Base-by-base conservation (phyloP, 768 basidiomycete species). In the Coprinellus aureogranulatus region DNA sequence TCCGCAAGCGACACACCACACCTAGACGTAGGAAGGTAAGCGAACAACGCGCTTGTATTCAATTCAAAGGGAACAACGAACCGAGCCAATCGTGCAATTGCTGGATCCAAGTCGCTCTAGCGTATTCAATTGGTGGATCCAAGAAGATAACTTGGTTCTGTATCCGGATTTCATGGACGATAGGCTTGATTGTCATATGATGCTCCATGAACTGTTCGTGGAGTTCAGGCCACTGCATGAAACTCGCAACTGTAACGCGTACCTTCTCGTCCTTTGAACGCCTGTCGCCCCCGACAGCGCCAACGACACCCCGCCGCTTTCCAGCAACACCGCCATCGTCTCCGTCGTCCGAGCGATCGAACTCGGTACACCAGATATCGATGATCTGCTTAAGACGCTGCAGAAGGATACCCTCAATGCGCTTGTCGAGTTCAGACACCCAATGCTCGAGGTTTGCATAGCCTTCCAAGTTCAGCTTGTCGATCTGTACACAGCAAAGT, bases 71-170 rank as follows among this genome's bases (percentile, higher is more conserved):
- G 16, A 11, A 51, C 12, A 3, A 60, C 74, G 40, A 59, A 88
- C 91, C 92, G 14, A 98, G 77, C 88, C 92, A 92, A 58, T 89
- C 88, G 64, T 98, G 95, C 59, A 97, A 73, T 68, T 95, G 90
- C 45, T 81, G 82, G 59, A 95, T 82, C 95, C 95, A 98, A 9
- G 83, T 89, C 50, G 89, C 85, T 41, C 95, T 85, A 0, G 96
- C 94, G 64, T 91, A 85, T 70, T 98, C 96, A 75, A 98, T 92
- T 58, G 97, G 97, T 26, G 97, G 97, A 69, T 98, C 96, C 52
- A 98, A 80, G 77, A 97, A 98, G 71, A 99, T 98, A 61, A 98
- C 93, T 69, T 99, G 97, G 68, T 99, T 97, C 68, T 95, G 91
- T 81, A 98, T 98, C 73, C 95, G 85, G 61, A 98, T 91, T 70